Base-by-base conservation (phyloP, 2,329 filamentous ascomycete genomes). In the Alternaria triticina region DNA sequence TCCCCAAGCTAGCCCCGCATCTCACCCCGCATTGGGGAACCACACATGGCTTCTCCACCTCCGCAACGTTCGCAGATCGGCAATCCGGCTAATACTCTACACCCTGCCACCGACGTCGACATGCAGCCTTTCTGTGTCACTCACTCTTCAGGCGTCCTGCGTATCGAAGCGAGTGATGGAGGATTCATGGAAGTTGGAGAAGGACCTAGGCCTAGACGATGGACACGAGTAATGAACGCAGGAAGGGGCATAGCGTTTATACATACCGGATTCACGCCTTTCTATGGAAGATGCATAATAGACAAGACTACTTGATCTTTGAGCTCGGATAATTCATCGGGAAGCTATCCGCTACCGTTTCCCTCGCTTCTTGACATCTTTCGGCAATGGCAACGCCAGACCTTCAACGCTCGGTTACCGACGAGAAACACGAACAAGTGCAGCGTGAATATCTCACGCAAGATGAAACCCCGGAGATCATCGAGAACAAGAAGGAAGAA, bases 401-500 rank as follows among this genome's bases (percentile, higher is more conserved):
- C 7, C 33, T 58, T 1, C 25, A 45, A 9, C 25, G 23, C 6
- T 64, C 66, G 10, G 17, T 62, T 5, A 7, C 33, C 2, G 59
- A 64, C 13, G 69, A 72, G 33, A 70, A 74, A 57, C 62, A 62
- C 20, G 49, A 67, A 15, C 43, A 69, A 20, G 25, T 69, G 9
- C 62, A 68, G 13, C 57, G 64, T 20, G 72, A 74, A 44, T 69
- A 71, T 22, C 60, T 73, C 4, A 13, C 65, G 17, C 68, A 73
- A 36, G 71, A 74, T 65, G 72, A 75, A 11, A 28, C 45, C 10
- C 66, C 61, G 0, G 60, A 65, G 1, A 40, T 17, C 5, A 27
- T 74, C 12, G 69, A 71, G 15, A 57, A 52, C 4, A 66, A 64
- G 40, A 75, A 72, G 44, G 69, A 68, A 27, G 75, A 79, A 44